Base-by-base conservation (phyloP, 2,329 filamentous ascomycete genomes). In the Stagonosporopsis vannaccii region DNA sequence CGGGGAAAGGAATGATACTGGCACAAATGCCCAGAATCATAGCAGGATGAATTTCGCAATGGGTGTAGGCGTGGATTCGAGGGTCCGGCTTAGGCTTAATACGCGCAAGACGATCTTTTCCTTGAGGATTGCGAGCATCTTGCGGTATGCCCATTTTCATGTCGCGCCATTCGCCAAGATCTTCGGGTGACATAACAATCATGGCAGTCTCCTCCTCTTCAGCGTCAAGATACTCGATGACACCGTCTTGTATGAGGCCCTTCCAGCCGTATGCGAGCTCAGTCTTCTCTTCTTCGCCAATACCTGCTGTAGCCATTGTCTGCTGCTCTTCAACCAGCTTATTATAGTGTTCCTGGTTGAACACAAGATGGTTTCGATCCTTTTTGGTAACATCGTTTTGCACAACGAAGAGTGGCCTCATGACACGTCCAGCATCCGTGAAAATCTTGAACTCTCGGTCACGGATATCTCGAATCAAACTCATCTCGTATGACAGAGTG, bases 11-110 rank as follows among this genome's bases (percentile, higher is more conserved):
- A 82, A 99, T 99, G 77, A 99, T 99, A 80, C 93, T 97, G 69
- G 95, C 95, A 74, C 96, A 99, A 62, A 99, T 96, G 74, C 95
- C 95, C 51, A 99, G 81, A 76, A 99, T 95, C 95, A 99, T 99
- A 78, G 92, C 97, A 19, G 95, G 96, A 71, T 99, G 96, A 75
- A 99, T 98, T 79, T 99, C 95, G 78, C 96, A 99, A 77, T 99
- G 96, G 0, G 95, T 99, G 83, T 94, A 98, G 71, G 90, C 92
- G 77, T 96, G 91, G 15, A 94, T 92, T 5, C 89, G 90, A 20
- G 90, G 88, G 70, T 96, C 97, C 37, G 95, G 87, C 70, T 89
- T 89, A 0, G 92, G 93, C 77, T 95, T 95, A 65, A 99, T 86
- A 69, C 95, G 89, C 74, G 89, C 88, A 70, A 97, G 94, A 41